These are phyloP conservation scores for Hagleromyces aurorensis DNA, from an alignment of 805 yeast genomes.

Conservation along the genomic window DNA sequence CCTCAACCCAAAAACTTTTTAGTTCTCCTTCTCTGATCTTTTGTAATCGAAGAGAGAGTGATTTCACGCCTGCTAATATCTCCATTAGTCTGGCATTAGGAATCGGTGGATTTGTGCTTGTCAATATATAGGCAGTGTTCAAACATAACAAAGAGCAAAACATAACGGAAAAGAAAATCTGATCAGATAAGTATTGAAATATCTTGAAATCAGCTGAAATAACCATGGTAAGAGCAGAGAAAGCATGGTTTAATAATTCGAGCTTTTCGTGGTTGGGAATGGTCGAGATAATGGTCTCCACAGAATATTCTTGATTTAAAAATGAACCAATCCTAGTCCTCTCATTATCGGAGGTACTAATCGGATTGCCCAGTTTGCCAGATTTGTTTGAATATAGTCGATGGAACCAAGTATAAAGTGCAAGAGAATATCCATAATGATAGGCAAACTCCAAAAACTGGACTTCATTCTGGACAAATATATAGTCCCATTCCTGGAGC, in stretches of 20 bases:
- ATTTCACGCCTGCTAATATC: slow-evolving; percentile 13
- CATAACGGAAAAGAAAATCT: slow-evolving; percentile 15
- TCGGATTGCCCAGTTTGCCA: neutral
- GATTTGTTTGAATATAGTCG: slow-evolving; percentile 3
- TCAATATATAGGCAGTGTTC: slow-evolving; percentile 6
- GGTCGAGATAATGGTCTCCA: slow-evolving; percentile 8
- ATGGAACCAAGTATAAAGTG: slow-evolving; percentile 32
- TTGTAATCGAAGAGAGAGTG: slow-evolving; percentile 17
- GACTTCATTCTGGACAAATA: slow-evolving; percentile 60
- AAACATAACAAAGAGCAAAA: slow-evolving; percentile 12
- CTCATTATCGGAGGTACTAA: slow-evolving; percentile 1
- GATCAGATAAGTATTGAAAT: slow-evolving; percentile 19
- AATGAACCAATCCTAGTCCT: slow-evolving; percentile 7
- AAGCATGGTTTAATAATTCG: slow-evolving; percentile 12
- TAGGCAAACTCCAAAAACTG: slow-evolving; percentile 70
- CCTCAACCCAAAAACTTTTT: slow-evolving; percentile 24
- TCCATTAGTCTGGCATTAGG: slow-evolving; percentile 4
- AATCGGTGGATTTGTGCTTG: slow-evolving; percentile 2
- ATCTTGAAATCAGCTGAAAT: slow-evolving; percentile 12
- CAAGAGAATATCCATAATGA: slow-evolving; percentile 49
- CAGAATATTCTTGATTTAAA: slow-evolving; percentile 11
- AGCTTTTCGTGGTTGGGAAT: slow-evolving; percentile 11
- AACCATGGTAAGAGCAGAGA: slow-evolving; percentile 11
- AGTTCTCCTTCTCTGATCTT: slow-evolving; percentile 19
- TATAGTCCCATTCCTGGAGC: slow-evolving; percentile 62